Evolutionary conservation across 169 alveolate species (phyloP).

Genomic region (Fabrea salina): DNA sequence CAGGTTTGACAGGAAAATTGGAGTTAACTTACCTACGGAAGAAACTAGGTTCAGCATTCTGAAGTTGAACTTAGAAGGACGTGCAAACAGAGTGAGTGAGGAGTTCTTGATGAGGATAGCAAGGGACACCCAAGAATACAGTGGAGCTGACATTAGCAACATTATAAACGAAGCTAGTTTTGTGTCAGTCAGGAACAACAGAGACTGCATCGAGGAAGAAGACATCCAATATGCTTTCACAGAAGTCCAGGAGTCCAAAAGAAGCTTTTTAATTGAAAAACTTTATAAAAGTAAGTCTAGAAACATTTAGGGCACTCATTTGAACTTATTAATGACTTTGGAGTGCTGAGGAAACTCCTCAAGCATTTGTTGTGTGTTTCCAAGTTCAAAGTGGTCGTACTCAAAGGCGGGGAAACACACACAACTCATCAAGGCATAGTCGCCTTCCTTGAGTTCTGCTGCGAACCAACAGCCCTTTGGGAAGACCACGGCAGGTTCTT

Average conservation of each 20-base stretch:
- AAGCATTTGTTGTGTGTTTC: too few relatives aligned
- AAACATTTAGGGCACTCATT: too few relatives aligned
- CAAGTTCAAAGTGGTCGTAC: too few relatives aligned
- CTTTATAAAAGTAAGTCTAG: too few relatives aligned
- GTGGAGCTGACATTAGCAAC: background rate
- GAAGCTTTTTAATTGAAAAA: background rate
- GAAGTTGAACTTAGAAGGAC: background rate
- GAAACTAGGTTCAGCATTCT: background rate
- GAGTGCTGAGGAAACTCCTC: too few relatives aligned
- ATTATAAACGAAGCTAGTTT: constrained; percentile 11
- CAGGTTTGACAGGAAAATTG: constrained; percentile 23
- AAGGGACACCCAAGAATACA: background rate
- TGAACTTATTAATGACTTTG: too few relatives aligned
- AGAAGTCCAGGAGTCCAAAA: background rate
- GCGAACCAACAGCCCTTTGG: too few relatives aligned
- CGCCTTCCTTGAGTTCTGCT: too few relatives aligned
- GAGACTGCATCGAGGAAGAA: background rate
- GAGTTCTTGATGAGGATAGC: background rate
- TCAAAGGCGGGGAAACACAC: too few relatives aligned
- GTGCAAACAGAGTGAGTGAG: background rate
- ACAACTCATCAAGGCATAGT: too few relatives aligned
- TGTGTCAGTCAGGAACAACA: background rate
- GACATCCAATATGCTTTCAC: background rate
- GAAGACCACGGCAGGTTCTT: too few relatives aligned
- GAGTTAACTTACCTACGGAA: constrained; percentile 84